Percentiles rank a stretch among this genome's conserved stretches.
These are phyloP conservation scores for Penicillium sp. DNA, from an alignment of 2,329 filamentous ascomycete species.

Conservation along the genomic window DNA sequence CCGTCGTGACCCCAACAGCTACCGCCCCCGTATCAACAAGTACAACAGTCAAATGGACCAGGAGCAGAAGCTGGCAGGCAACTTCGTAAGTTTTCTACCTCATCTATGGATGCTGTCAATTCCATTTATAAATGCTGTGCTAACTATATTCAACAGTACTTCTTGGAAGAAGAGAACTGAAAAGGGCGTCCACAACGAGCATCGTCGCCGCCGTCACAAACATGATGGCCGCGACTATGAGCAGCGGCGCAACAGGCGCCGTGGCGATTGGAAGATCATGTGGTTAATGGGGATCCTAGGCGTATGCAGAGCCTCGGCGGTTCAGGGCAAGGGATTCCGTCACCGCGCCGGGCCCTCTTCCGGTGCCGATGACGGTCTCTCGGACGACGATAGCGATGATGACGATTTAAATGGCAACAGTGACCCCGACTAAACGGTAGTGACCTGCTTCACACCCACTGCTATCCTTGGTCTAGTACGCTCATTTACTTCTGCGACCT, in stretches of 20 bases:
- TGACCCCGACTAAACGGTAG: slow-evolving; percentile 57
- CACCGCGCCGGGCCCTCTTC: slow-evolving; percentile 35
- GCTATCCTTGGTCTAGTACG: slow-evolving; percentile 3
- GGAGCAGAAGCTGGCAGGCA: slow-evolving; percentile 90
- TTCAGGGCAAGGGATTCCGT: slow-evolving; percentile 32
- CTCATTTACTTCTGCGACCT: slow-evolving; percentile 8
- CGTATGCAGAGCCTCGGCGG: slow-evolving; percentile 43
- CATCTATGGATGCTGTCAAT: slow-evolving; percentile 35
- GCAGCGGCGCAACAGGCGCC: slow-evolving; percentile 35
- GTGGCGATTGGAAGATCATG: slow-evolving; percentile 34
- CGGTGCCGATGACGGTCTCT: slow-evolving; percentile 55
- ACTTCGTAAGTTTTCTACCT: slow-evolving; percentile 64
- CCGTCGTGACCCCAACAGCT: slow-evolving; percentile 95
- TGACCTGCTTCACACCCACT: slow-evolving; percentile 54
- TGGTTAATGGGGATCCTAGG: slow-evolving; percentile 43
- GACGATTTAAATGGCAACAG: slow-evolving; percentile 68
- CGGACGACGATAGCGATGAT: slow-evolving; percentile 60
- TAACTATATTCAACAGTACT: slow-evolving; percentile 58
- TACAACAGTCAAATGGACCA: slow-evolving; percentile 91
- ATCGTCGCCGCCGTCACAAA: slow-evolving; percentile 40
- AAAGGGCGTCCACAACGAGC: slow-evolving; percentile 57
- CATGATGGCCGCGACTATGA: slow-evolving; percentile 39
- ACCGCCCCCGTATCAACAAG: slow-evolving; percentile 98
- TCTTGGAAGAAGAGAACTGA: slow-evolving; percentile 83
- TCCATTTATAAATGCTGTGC: neutral